Base-by-base conservation (phyloP, 768 basidiomycete species). In the Suillus brevipes region DNA sequence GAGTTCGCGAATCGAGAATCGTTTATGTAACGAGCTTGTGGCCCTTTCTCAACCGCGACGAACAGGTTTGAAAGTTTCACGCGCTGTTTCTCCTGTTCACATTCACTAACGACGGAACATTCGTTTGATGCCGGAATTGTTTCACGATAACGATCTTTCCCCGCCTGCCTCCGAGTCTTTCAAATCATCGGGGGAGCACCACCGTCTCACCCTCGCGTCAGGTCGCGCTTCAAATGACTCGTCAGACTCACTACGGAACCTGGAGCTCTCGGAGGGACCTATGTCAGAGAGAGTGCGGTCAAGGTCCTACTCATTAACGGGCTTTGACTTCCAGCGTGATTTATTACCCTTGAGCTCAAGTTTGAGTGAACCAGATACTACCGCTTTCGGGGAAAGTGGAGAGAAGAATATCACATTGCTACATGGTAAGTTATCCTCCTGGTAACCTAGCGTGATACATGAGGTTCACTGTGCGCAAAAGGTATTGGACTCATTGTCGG, bases 401-500 rank as follows among this genome's bases (percentile, higher is more conserved):
- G 91, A 93, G 72, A 95, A 92, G 75, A 92, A 78, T 68, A 86
- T 96, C 10, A 84, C 89, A 14, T 75, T 97, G 28, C 70, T 92
- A 34, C 92, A 93, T 70, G 92, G 94, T 90, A 70, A 64, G 85
- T 14, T 64, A 12, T n/a, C 25, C 28, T 23, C 37, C 45, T 60
- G 50, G 43, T 40, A 34, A 62, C 59, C 28, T 59, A 60, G 52
- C 64, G 60, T 61, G 49, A 72, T 38, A 61, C 61, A 23, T 42
- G 38, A 20, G 53, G 42, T 42, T 28, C 42, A 38, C 68, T 94
- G 28, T 31, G 12, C 7, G 42, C 25, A 31, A 59, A 40, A 59
- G 94, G 91, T n/a, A 86, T 97, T 68, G 94, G 91, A 36, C 79
- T 97, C 50, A 85, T 95, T 67, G 88, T 92, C 20, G 94, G 95